Evolutionary conservation across 345 rosid genomes (phyloP).

Genomic region (Boechera stricta): DNA sequence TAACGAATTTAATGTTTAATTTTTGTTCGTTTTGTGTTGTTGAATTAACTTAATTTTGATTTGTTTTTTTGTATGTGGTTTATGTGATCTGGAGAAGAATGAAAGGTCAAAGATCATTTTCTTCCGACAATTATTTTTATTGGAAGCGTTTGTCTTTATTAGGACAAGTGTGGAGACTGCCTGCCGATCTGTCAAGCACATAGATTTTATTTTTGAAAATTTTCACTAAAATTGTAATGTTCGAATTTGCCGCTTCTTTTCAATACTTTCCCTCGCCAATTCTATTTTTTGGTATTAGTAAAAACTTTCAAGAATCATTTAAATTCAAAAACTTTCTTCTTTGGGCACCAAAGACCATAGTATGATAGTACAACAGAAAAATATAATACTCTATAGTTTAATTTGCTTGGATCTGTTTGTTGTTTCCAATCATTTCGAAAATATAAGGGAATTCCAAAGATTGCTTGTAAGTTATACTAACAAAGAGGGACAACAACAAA

Average conservation of each 20-base stretch:
- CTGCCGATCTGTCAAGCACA: slow-evolving; percentile 39
- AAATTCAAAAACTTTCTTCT: background rate
- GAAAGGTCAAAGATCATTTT: slow-evolving; percentile 7
- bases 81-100: slow-evolving; percentile 5
- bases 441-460: background rate
- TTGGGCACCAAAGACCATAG: background rate
- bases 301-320: background rate
- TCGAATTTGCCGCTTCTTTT: slow-evolving; percentile 42
- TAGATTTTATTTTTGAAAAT: background rate
- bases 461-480: background rate
- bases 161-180: slow-evolving; percentile 19
- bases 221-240: background rate
- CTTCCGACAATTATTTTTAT: background rate
- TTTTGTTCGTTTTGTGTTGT: slow-evolving; percentile 13
- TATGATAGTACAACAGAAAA: background rate
- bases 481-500: background rate
- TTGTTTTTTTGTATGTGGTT: background rate
- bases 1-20: slow-evolving; percentile 44
- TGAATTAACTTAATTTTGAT: background rate
- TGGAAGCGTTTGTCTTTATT: slow-evolving; percentile 29
- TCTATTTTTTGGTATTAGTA: background rate
- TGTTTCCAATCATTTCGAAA: slow-evolving; percentile 11
- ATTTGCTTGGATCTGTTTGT: background rate
- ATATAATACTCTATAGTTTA: background rate
- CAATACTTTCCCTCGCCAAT: slow-evolving; percentile 23